phyloP scores from a whole-genome alignment of 371 early-diverging fungal genomes.

The Blastocladiella emersonii region DNA sequence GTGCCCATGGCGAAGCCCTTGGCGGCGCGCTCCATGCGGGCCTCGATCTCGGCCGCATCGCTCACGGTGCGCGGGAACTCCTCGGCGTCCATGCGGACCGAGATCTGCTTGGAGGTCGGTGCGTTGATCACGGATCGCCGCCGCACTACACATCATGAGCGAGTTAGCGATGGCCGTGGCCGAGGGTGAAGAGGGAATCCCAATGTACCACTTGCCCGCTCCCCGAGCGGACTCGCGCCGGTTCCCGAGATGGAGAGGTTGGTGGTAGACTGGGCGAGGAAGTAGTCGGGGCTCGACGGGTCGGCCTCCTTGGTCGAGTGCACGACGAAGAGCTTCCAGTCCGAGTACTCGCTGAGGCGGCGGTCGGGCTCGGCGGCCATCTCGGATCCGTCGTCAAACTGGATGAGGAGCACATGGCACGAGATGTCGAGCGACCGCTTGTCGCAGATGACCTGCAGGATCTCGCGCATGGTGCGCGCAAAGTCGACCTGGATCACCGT shows the following conservation, averaged over 20 bases:
- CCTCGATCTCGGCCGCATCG: not conserved
- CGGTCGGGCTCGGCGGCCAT: not conserved
- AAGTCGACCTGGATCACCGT: not conserved
- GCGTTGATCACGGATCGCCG: constrained; percentile 1
- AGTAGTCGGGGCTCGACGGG: not conserved
- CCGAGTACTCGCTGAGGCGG: not conserved
- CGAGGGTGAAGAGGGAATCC: not conserved
- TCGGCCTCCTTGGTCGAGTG: not conserved
- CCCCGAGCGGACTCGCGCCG: not conserved
- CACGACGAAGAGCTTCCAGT: not conserved
- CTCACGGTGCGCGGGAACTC: not conserved
- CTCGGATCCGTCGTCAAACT: not conserved
- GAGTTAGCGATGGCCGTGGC: not conserved
- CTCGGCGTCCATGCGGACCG: not conserved
- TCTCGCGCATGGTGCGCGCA: not conserved
- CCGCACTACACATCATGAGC: not conserved
- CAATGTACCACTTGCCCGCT: not conserved
- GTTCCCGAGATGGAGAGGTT: not conserved
- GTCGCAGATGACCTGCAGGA: not conserved
- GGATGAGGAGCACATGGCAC: not conserved
- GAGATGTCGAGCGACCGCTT: not conserved
- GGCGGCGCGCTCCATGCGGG: not conserved
- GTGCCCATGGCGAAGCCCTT: not conserved
- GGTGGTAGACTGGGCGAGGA: not conserved
- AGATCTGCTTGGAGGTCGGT: not conserved